These are phyloP conservation scores for Hyphopichia burtonii DNA, from an alignment of 1,139 yeast species.

Conservation along the genomic window DNA sequence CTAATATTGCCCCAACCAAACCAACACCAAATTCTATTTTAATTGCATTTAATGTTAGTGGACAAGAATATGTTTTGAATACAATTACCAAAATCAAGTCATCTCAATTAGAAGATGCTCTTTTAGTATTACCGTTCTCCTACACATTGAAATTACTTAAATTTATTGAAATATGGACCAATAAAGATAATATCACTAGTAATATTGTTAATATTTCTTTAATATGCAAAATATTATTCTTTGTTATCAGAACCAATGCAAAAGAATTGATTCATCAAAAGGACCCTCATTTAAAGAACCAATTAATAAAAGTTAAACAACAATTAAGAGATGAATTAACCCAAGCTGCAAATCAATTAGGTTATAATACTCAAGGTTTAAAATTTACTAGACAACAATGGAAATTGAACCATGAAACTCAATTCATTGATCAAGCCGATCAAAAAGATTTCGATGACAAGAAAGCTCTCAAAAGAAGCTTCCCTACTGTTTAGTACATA, in stretches of 20 bases:
- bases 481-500: constrained; percentile 29
- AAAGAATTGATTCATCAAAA: constrained; percentile 70
- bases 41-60: constrained; percentile 65
- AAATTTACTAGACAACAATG: constrained; percentile 73
- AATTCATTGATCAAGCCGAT: constrained; percentile 71
- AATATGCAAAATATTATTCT: constrained; percentile 73
- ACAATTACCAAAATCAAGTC: constrained; percentile 69
- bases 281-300: constrained; percentile 59
- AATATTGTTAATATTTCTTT: constrained; percentile 54
- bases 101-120: constrained; percentile 88
- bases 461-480: constrained; percentile 67
- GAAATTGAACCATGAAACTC: constrained; percentile 71
- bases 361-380: constrained; percentile 87
- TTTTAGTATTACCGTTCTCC: constrained; percentile 86
- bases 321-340: constrained; percentile 56
- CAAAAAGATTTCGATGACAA: constrained; percentile 55
- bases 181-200: constrained; percentile 39
- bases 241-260: constrained; percentile 70
- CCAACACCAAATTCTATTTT: constrained; percentile 73
- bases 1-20: constrained; percentile 47
- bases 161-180: constrained; percentile 77
- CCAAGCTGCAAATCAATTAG: constrained; percentile 58
- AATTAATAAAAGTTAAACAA: constrained; percentile 55
- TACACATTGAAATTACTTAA: constrained; percentile 68
- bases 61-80: constrained; percentile 77